These are phyloP conservation scores for Monascus purpureus DNA, from an alignment of 495 filamentous ascomycete species.

Conservation along the genomic window DNA sequence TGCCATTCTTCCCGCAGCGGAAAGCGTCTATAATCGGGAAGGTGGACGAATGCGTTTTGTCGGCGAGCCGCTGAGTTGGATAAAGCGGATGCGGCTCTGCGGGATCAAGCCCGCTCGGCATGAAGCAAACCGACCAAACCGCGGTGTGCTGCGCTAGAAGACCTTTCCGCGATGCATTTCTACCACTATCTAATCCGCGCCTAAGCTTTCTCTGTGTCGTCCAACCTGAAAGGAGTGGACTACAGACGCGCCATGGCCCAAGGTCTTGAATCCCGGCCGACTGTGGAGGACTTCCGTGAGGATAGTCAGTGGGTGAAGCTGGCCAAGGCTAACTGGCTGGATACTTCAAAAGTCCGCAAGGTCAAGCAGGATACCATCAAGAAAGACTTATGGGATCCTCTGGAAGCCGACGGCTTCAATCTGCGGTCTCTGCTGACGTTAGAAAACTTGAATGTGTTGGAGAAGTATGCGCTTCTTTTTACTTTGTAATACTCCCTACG, in stretches of 20 bases:
- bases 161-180: neutral
- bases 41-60: too few species aligned
- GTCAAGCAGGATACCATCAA: constrained; percentile 79
- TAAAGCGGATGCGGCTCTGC: constrained; percentile 16
- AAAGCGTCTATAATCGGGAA: too few species aligned
- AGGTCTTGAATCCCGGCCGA: constrained; percentile 38
- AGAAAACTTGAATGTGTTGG: constrained; percentile 82
- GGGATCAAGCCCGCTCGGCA: constrained; percentile 9
- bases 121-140: too few species aligned
- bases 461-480: constrained; percentile 47
- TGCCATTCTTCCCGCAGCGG: constrained; percentile 36
- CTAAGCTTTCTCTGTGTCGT: neutral
- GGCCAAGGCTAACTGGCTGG: constrained; percentile 76
- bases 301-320: constrained; percentile 71
- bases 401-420: constrained; percentile 71
- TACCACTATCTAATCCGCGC: neutral
- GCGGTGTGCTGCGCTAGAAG: neutral
- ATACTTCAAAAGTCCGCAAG: constrained; percentile 48
- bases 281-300: constrained; percentile 56
- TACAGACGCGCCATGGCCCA: constrained; percentile 25
- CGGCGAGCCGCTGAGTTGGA: constrained; percentile 4
- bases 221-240: neutral
- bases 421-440: constrained; percentile 64
- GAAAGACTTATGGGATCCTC: constrained; percentile 75
- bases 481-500: neutral